phyloP scores from a whole-genome alignment of 2,329 filamentous ascomycete genomes.

The Arthroderma uncinatum region DNA sequence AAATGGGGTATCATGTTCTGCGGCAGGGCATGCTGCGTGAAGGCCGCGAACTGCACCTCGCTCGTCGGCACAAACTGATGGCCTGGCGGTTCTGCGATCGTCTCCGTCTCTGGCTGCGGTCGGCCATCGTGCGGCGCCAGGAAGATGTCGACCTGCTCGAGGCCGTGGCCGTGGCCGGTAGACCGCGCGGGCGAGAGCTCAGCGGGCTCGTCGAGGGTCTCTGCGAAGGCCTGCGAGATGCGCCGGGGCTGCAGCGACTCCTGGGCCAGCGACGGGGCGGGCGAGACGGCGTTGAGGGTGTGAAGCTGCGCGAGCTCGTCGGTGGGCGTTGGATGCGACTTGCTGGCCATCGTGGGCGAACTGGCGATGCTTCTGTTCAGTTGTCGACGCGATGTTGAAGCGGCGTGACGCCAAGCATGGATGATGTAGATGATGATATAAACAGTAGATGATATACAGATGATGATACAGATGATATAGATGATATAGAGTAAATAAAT shows the following conservation, averaged over 20 bases:
- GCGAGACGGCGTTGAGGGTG: background rate
- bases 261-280: background rate
- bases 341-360: background rate
- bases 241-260: background rate
- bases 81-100: background rate
- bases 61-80: background rate
- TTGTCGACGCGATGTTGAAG: slow-evolving; percentile 9
- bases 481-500: too few species aligned
- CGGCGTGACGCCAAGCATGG: slow-evolving; percentile 10
- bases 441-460: background rate
- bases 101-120: background rate
- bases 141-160: background rate
- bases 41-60: background rate
- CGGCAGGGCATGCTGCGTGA: background rate
- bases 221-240: background rate
- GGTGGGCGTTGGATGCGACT: background rate
- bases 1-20: slow-evolving; percentile 7
- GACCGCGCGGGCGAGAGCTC: background rate
- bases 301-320: slow-evolving; percentile 6
- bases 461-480: background rate
- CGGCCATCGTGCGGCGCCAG: background rate
- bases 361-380: too few species aligned
- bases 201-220: too few species aligned
- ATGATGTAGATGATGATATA: too few species aligned
- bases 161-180: background rate